Percentiles rank a stretch among this genome's conserved stretches.
phyloP scores from a whole-genome alignment of 345 rosid species.

The Eucalyptus cladocalyx region DNA sequence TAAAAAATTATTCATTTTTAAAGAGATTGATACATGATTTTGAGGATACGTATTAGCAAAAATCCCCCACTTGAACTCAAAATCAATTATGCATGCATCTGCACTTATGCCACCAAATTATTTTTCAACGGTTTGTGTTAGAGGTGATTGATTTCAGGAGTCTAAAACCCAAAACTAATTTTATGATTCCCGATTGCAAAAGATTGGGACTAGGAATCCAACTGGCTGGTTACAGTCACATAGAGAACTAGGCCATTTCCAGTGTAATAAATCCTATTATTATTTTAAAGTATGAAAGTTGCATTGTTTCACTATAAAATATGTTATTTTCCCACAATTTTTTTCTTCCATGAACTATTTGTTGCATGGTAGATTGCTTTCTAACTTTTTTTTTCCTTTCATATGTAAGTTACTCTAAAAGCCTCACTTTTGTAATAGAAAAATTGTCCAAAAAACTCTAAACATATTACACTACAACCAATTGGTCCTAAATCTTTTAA shows the following conservation, averaged over 20 bases:
- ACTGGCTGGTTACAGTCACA: fast-evolving
- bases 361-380: background rate
- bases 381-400: background rate
- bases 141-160: background rate
- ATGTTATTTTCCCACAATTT: background rate
- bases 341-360: background rate
- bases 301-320: background rate
- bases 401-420: background rate
- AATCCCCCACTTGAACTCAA: background rate
- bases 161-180: background rate
- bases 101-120: background rate
- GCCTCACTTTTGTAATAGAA: background rate
- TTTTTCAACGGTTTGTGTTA: background rate
- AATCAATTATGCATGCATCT: background rate
- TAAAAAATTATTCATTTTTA: background rate
- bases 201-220: background rate
- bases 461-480: no score
- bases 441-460: no score
- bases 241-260: background rate
- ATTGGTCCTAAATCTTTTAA: no score
- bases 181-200: background rate
- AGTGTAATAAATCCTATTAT: background rate
- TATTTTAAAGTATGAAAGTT: background rate
- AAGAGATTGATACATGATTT: background rate
- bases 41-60: no score